Percentiles rank a stretch among this genome's conserved stretches.
Evolutionary conservation across 2,329 filamentous ascomycete genomes (phyloP).

Genomic region (Thelonectria olida): DNA sequence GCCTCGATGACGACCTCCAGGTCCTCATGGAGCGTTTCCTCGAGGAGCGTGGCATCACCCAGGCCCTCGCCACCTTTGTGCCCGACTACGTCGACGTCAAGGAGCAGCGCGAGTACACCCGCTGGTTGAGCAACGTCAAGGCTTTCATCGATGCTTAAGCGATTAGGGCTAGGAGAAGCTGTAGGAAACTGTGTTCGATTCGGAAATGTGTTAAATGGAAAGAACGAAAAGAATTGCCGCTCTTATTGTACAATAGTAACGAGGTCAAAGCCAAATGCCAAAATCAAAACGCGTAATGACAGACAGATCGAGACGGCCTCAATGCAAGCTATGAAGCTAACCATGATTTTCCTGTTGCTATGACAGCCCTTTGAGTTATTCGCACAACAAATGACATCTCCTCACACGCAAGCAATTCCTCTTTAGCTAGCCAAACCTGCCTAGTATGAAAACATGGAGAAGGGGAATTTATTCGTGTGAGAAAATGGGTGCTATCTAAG

Average conservation of each 20-base stretch:
- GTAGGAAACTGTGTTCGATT: conserved; percentile 3
- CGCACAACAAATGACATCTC: background rate
- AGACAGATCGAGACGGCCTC: too few relatives aligned
- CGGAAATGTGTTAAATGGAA: conserved; percentile 29
- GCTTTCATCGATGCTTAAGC: conserved; percentile 78
- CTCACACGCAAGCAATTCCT: conserved; percentile 2
- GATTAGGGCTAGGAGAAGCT: background rate
- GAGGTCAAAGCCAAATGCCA: conserved; percentile 31
- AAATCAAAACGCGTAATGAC: conserved; percentile 35
- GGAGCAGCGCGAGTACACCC: conserved; percentile 96
- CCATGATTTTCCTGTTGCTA: too few relatives aligned
- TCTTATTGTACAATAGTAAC: conserved; percentile 42
- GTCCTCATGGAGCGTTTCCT: conserved; percentile 91
- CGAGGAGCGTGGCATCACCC: conserved; percentile 92
- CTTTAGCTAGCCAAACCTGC: background rate
- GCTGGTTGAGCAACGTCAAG: conserved; percentile 90
- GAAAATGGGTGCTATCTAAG: conserved; percentile 32
- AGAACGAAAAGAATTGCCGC: conserved; percentile 35
- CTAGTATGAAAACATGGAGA: conserved; percentile 1
- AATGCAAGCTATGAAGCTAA: too few relatives aligned
- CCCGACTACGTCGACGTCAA: conserved; percentile 98
- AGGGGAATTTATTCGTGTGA: conserved; percentile 17
- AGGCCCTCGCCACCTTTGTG: conserved; percentile 86
- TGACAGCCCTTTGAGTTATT: conserved; percentile 7
- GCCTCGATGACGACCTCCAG: conserved; percentile 96